Conservation (phyloP, 306 rosid genomes). For the Quercus mongolica region DNA sequence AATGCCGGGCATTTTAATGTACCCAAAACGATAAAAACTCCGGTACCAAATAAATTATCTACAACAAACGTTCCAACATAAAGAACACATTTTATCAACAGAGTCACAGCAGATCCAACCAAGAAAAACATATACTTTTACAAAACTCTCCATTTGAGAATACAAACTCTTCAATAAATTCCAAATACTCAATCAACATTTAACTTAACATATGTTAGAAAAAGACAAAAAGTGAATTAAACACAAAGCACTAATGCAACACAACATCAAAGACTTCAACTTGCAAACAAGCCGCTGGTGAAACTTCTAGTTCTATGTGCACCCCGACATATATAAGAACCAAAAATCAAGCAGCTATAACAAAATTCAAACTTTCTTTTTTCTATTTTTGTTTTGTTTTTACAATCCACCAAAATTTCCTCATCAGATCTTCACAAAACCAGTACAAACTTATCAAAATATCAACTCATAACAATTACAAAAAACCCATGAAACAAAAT, state of each 20-base stretch:
- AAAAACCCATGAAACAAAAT: background rate
- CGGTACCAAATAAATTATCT: constrained; percentile 34
- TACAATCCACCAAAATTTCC: background rate
- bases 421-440: constrained; percentile 34
- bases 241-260: constrained; percentile 7
- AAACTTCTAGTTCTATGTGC: background rate
- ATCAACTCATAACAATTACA: background rate
- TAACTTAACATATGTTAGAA: background rate
- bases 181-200: constrained; percentile 3
- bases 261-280: background rate
- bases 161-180: background rate
- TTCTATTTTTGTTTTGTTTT: background rate
- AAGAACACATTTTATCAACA: background rate
- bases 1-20: constrained; percentile 60
- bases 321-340: background rate
- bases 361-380: constrained; percentile 17
- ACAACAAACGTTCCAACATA: constrained; percentile 13
- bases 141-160: background rate
- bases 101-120: constrained; percentile 29
- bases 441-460: background rate
- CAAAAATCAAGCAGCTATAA: constrained; percentile 2
- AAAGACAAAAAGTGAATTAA: background rate
- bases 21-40: constrained; percentile 24
- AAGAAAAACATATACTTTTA: background rate
- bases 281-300: background rate